A percentile compares a stretch with the other conserved stretches of the same genome.
Conservation (phyloP, 2,329 filamentous ascomycete species). For the Aspergillus intermedius region DNA sequence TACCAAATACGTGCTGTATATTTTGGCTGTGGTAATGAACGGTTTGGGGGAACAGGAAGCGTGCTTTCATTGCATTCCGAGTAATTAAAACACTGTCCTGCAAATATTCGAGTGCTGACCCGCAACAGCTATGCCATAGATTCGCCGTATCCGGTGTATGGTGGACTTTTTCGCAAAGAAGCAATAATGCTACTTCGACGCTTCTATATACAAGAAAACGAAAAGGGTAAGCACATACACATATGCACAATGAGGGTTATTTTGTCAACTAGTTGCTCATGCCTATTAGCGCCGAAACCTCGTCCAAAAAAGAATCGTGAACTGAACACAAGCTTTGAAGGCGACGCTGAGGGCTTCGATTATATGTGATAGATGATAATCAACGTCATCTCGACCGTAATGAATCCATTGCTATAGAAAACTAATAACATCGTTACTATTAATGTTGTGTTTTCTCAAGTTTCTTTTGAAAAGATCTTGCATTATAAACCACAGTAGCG, state of each 20-base stretch:
- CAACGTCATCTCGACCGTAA: no score
- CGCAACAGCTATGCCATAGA: slow-evolving; percentile 61
- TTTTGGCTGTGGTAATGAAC: slow-evolving; percentile 92
- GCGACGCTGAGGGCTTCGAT: slow-evolving; percentile 7
- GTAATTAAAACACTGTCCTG: slow-evolving; percentile 32
- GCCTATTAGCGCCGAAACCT: slow-evolving; percentile 51
- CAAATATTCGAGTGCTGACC: slow-evolving; percentile 5
- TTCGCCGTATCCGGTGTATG: slow-evolving; percentile 71
- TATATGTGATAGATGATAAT: not conserved
- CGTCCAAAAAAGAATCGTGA: slow-evolving; percentile 59
- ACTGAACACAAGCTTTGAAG: slow-evolving; percentile 53
- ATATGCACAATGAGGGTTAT: not conserved
- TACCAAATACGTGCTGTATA: slow-evolving; percentile 83
- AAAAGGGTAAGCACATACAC: slow-evolving; percentile 58
- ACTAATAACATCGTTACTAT: not conserved
- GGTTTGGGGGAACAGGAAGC: slow-evolving; percentile 92
- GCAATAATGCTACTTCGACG: slow-evolving; percentile 85
- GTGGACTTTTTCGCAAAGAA: slow-evolving; percentile 83
- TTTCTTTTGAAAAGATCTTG: not conserved
- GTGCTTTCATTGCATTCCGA: slow-evolving; percentile 81
- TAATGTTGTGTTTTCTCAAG: not conserved
- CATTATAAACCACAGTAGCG: slow-evolving; percentile 1
- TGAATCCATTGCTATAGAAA: not conserved
- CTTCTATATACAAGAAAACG: slow-evolving; percentile 98
- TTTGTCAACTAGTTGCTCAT: slow-evolving; percentile 6